These are phyloP conservation scores for Leccinum truebloodii DNA, from an alignment of 768 basidiomycete species.

Conservation along the genomic window DNA sequence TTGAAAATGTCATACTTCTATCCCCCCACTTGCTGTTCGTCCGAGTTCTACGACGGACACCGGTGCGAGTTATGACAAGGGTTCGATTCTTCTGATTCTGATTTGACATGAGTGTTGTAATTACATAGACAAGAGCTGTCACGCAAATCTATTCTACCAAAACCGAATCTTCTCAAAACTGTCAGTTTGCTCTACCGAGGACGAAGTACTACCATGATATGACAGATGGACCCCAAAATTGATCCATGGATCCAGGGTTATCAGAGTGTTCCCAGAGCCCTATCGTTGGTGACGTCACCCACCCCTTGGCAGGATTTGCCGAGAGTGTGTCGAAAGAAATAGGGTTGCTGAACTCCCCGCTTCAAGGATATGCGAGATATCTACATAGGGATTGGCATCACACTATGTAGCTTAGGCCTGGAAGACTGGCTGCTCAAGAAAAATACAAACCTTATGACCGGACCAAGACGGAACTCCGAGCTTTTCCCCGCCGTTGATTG, in stretches of 20 bases:
- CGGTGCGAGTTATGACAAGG: too few relatives aligned
- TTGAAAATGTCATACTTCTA: not conserved
- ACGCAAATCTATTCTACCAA: not conserved
- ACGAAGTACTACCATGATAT: not conserved
- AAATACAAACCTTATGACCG: not conserved
- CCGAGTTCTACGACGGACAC: not conserved
- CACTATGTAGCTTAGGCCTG: not conserved
- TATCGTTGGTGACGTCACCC: not conserved
- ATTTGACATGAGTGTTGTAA: not conserved
- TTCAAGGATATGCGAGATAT: not conserved
- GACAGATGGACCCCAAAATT: not conserved
- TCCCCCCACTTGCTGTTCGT: not conserved
- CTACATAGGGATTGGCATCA: not conserved
- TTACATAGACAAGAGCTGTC: not conserved
- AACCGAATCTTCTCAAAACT: not conserved
- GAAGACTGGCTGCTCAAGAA: too few relatives aligned
- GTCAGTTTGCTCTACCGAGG: not conserved
- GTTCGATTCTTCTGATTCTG: too few relatives aligned
- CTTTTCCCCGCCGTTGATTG: not conserved
- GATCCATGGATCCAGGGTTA: not conserved
- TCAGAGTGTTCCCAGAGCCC: not conserved
- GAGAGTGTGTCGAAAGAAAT: not conserved
- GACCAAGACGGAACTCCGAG: too few relatives aligned
- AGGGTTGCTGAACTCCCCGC: not conserved
- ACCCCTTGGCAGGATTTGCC: not conserved